Evolutionary conservation across 2,329 filamentous ascomycete species (phyloP).

Genomic region (Tolypocladium inflatum): DNA sequence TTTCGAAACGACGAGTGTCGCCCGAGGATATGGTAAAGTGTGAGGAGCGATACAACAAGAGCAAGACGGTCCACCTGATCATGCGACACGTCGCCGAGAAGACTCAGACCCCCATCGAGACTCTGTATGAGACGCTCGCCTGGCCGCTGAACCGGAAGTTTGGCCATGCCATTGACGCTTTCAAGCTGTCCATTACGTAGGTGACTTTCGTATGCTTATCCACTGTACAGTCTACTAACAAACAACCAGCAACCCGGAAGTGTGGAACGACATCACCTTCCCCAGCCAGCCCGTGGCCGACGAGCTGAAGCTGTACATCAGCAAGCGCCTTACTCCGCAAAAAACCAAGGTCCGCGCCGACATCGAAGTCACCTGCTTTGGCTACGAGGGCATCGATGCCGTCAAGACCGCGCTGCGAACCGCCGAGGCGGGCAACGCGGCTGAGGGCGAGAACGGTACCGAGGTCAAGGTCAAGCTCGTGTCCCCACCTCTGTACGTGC

Average conservation of each 20-base stretch:
- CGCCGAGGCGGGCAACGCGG: slow-evolving; percentile 86
- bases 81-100: slow-evolving; percentile 99
- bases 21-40: slow-evolving; percentile 97
- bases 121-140: slow-evolving; percentile 84
- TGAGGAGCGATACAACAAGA: slow-evolving; percentile 99
- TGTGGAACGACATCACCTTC: slow-evolving; percentile 91
- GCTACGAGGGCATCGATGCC: slow-evolving; percentile 96
- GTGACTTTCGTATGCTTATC: slow-evolving; percentile 16
- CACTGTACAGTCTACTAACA: slow-evolving; percentile 4
- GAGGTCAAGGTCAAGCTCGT: slow-evolving; percentile 98
- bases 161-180: slow-evolving; percentile 92
- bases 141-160: slow-evolving; percentile 99
- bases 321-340: slow-evolving; percentile 92
- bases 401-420: slow-evolving; percentile 88
- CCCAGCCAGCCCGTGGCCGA: slow-evolving; percentile 75
- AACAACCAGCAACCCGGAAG: slow-evolving; percentile 69
- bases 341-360: slow-evolving; percentile 99
- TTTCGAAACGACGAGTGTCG: slow-evolving; percentile 95
- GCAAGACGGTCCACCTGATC: slow-evolving; percentile 98
- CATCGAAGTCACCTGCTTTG: slow-evolving; percentile 90
- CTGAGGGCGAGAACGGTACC: slow-evolving; percentile 49
- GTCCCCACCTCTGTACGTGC: slow-evolving; percentile 92
- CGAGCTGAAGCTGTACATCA: slow-evolving; percentile 90
- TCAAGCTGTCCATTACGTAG: slow-evolving; percentile 97
- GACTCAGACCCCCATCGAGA: slow-evolving; percentile 87